Base-by-base conservation (phyloP, 345 rosid species). In the Gossypium arboreum region DNA sequence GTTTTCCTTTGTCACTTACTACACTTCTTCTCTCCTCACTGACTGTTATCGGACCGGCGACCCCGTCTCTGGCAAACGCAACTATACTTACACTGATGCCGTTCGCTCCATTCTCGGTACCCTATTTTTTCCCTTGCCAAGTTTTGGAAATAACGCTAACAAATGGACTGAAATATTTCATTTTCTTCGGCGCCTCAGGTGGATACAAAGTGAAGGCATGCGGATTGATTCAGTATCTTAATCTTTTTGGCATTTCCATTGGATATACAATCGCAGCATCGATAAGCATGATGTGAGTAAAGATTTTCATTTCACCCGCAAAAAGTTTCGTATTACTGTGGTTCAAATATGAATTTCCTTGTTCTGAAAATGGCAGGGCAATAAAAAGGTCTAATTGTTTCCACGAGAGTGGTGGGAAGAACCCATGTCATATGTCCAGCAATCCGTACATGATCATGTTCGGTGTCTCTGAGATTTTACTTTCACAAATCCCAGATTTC, bases 231-330 rank as follows among this genome's bases (percentile, higher is more conserved):
- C 97, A 93, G 79, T 91, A 91, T 78, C 5, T 85, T 79, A 88
- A 86, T 75, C 90, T 92, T 63, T 91, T 91, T 50, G 97, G 94
- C 43, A 67, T 87, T 45, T 82, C 90, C n/a, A 73, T 92, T 20
- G 91, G 97, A 41, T 92, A 89, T 79, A 92, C 94, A 22, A 92
- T 91, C 4, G 97, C 93, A 47, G 81, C 94, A 43, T 86, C 96
- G 52, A 85, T 89, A 68, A 90, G 93, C 86, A 92, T 89, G 95
- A 92, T 88, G 97, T 88, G 77, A 79, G 88, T 71, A 25, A 45
- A 7, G 6, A 68, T 43, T 44, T 59, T 18, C 22, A 12, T 10
- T 59, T 18, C 22, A 12, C 11, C 59, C 57, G 9, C 13, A 7
- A 12, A 34, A 18, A 58, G 1, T 11, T 3, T 51, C 44, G 15